Conservation (phyloP, 2,329 filamentous ascomycete species). For the Thielaviopsis euricoi region DNA sequence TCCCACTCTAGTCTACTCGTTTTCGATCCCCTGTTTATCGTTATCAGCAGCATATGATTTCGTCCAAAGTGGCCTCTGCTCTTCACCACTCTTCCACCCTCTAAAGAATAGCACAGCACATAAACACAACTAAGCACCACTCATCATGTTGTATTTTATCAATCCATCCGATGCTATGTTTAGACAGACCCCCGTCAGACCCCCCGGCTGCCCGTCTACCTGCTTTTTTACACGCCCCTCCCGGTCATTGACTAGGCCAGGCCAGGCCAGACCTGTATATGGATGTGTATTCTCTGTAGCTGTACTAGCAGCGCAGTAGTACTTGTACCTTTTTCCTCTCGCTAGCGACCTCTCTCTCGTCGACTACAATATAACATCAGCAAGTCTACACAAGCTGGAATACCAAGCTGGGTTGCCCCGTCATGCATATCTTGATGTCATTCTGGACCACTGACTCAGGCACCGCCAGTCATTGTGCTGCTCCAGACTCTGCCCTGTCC, state of each 20-base stretch:
- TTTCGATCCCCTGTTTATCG: neutral
- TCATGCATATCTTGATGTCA: neutral
- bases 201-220: too few species aligned
- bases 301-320: neutral
- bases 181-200: too few species aligned
- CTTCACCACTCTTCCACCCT: neutral
- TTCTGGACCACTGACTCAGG: neutral
- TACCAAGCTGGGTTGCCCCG: neutral
- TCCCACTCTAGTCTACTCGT: neutral
- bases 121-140: too few species aligned
- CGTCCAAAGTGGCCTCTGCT: too few species aligned
- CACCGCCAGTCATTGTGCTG: neutral
- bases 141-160: too few species aligned
- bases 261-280: neutral
- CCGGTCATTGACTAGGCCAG: too few species aligned
- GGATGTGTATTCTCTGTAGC: neutral
- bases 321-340: too few species aligned
- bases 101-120: too few species aligned
- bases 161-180: too few species aligned
- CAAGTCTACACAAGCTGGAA: too few species aligned
- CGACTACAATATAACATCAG: too few species aligned
- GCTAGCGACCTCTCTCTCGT: neutral
- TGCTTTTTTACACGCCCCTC: too few species aligned
- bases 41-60: neutral
- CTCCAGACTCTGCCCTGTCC: neutral